These are phyloP conservation scores for Aspergillus bertholletiae DNA, from an alignment of 495 filamentous ascomycete species.

Conservation along the genomic window DNA sequence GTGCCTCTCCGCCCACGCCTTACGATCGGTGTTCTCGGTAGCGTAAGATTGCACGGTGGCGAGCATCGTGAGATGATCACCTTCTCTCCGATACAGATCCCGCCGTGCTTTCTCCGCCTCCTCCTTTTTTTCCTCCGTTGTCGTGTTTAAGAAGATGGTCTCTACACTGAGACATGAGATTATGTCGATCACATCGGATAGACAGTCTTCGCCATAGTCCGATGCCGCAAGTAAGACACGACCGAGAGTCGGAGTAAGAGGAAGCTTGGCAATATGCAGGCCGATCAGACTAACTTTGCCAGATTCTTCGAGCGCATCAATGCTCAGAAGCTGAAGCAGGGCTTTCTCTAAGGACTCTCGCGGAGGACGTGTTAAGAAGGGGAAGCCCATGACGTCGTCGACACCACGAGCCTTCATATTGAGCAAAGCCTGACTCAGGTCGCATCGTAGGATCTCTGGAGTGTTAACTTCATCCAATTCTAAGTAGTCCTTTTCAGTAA, in stretches of 20 bases:
- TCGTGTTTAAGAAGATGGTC: constrained; percentile 78
- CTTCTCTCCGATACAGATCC: constrained; percentile 75
- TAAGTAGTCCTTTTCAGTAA: constrained; percentile 76
- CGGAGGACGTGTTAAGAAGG: constrained; percentile 78
- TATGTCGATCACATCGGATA: constrained; percentile 86
- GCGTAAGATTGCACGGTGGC: constrained; percentile 79
- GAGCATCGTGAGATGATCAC: constrained; percentile 86
- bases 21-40: constrained; percentile 67
- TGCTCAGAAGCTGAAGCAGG: constrained; percentile 70
- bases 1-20: constrained; percentile 73
- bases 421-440: constrained; percentile 79
- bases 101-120: constrained; percentile 67
- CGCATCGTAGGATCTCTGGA: constrained; percentile 88
- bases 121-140: constrained; percentile 78
- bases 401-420: constrained; percentile 93
- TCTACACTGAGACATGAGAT: constrained; percentile 86
- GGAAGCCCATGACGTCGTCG: constrained; percentile 77
- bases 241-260: constrained; percentile 76
- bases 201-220: constrained; percentile 61
- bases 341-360: constrained; percentile 79
- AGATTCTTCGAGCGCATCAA: constrained; percentile 70
- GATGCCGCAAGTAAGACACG: constrained; percentile 80
- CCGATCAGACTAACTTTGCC: constrained; percentile 75
- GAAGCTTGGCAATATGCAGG: constrained; percentile 72
- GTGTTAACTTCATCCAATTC: constrained; percentile 66